Evolutionary conservation across 495 filamentous ascomycete species (phyloP), one percentile per base, ranked within the genome.

Genomic region (Xylaria telfairii): DNA sequence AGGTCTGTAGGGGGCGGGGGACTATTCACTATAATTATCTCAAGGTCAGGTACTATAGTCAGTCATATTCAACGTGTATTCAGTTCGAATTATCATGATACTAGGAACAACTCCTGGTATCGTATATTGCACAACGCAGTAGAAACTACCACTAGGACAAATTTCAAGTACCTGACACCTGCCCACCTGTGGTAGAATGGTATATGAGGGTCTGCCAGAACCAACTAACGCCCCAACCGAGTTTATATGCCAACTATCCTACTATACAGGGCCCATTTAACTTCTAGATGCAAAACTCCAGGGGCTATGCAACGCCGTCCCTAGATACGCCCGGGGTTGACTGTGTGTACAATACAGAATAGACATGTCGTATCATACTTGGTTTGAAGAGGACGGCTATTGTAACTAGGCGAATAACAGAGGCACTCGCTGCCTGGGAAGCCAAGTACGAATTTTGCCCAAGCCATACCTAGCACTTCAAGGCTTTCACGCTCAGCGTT

Each of bases 341-440:
- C 44, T 34, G 12, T 34, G 2, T 8, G 28, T 68, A 68, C 49
- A 68, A 68, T 68, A 68, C 39, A 54, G 44, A 44, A n/a, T 37
- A n/a, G 26, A 17, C 17, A 47, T 47, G 28, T 39, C 3, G n/a
- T 21, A 49, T 39, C 1, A 39, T 10, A 47, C 26, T 28, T 15
- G 6, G 24, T 51, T 19, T 30, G 28, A 46, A 65, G 3, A 67
- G 13, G 15, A 32, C 17, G 42, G 17, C 6, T 24, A 15, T 24
- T 49, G 21, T 54, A 66, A 13, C n/a, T n/a, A 66, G 34, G 32
- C n/a, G 24, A 51, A 21, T 54, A 32, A 28, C 2, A 41, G n/a
- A 61, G n/a, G n/a, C 60, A 39, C 39, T 63, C 24, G 12, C 4
- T 30, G 21, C 24, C 10, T 15, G 3, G 37, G 7, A 49, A 41